A percentile compares a stretch with the other conserved stretches of the same genome.
These are phyloP conservation scores for Rhizoctonia solani DNA, from an alignment of 1,284 basidiomycete genomes.

Conservation along the genomic window DNA sequence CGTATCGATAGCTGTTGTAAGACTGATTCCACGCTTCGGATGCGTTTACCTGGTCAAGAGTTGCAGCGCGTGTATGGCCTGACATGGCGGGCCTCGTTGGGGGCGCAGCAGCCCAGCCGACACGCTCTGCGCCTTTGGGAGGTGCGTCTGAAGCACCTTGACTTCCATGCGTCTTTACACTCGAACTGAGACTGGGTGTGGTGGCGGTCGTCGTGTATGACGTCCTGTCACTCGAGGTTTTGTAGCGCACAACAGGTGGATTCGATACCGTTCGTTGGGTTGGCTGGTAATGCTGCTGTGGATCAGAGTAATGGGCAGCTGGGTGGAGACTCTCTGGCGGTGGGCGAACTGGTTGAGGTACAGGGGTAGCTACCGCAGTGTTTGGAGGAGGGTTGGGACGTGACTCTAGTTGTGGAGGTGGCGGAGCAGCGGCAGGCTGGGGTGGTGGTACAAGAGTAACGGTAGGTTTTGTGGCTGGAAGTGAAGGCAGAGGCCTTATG, in stretches of 20 bases:
- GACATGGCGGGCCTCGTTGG: background rate
- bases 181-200: slow-evolving; percentile 17
- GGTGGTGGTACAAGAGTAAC: background rate
- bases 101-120: slow-evolving; percentile 9
- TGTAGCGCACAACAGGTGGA: slow-evolving; percentile 17
- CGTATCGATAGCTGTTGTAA: background rate
- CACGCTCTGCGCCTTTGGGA: slow-evolving; percentile 5
- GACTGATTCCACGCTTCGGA: background rate
- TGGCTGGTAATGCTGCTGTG: too few species aligned
- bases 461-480: background rate
- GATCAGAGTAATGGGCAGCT: slow-evolving; percentile 1
- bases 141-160: slow-evolving; percentile 17
- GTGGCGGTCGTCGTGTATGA: slow-evolving; percentile 17
- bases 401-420: background rate
- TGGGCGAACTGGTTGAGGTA: background rate
- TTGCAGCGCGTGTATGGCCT: background rate
- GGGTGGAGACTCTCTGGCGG: background rate
- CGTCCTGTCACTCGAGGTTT: slow-evolving; percentile 2
- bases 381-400: background rate
- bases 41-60: background rate
- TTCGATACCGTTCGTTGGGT: background rate
- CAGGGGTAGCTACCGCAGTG: background rate
- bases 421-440: background rate
- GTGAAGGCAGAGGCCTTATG: too few species aligned
- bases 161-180: slow-evolving; percentile 13